Conservation (phyloP, 2,329 filamentous ascomycete species). For the Exophiala dermatitidis region DNA sequence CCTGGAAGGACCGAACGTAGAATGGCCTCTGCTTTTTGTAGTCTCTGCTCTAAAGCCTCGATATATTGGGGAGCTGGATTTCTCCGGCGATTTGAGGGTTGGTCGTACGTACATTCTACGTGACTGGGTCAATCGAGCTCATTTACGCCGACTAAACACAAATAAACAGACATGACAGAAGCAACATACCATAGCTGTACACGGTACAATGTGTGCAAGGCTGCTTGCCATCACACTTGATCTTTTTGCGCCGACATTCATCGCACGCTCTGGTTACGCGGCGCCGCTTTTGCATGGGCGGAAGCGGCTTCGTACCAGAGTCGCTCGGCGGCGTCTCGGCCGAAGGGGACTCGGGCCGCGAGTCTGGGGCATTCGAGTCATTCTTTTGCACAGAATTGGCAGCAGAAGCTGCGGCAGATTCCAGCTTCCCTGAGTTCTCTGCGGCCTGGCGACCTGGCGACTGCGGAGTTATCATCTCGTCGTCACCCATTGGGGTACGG, state of each 20-base stretch:
- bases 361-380: conserved; percentile 7
- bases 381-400: conserved; percentile 3
- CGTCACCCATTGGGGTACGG: conserved; percentile 10
- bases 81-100: conserved; percentile 81
- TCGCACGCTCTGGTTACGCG: conserved; percentile 76
- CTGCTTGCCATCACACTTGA: conserved; percentile 64
- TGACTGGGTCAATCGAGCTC: conserved; percentile 3
- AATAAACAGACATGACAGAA: conserved; percentile 26
- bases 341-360: conserved; percentile 15
- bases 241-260: conserved; percentile 77
- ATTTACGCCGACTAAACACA: background rate
- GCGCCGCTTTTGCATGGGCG: conserved; percentile 65
- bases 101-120: conserved; percentile 87
- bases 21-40: conserved; percentile 75
- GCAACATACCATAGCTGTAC: conserved; percentile 82
- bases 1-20: conserved; percentile 75
- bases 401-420: background rate
- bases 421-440: conserved; percentile 5
- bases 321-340: conserved; percentile 15
- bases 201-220: conserved; percentile 94
- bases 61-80: conserved; percentile 92
- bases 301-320: conserved; percentile 28
- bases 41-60: conserved; percentile 73
- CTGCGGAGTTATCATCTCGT: conserved; percentile 10
- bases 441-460: conserved; percentile 12